Conservation (phyloP, 805 yeast species). For the Sugiyamaella chiloensis region DNA sequence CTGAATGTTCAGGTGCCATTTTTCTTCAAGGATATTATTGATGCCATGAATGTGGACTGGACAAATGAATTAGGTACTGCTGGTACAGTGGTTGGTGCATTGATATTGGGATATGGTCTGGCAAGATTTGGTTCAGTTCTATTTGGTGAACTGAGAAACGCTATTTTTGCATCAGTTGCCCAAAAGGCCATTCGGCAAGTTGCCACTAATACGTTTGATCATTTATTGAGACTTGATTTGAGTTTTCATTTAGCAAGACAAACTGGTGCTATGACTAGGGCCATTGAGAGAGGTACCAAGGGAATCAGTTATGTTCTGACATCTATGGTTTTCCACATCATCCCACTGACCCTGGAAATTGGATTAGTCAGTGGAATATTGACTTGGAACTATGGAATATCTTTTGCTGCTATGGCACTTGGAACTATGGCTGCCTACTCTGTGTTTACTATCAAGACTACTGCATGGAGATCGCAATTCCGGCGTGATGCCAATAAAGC, state of each 20-base stretch:
- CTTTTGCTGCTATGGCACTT: constrained; percentile 86
- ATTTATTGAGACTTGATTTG: constrained; percentile 76
- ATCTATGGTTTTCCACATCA: constrained; percentile 96
- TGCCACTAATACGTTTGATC: constrained; percentile 82
- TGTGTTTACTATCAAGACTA: constrained; percentile 81
- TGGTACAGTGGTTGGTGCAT: constrained; percentile 60
- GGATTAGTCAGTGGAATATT: constrained; percentile 89
- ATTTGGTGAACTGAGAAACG: constrained; percentile 92
- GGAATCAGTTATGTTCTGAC: constrained; percentile 91
- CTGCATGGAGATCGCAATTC: constrained; percentile 94
- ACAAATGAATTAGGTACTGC: constrained; percentile 58
- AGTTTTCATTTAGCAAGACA: constrained; percentile 88
- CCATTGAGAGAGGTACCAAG: constrained; percentile 96
- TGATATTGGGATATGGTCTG: constrained; percentile 83
- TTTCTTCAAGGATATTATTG: constrained; percentile 83
- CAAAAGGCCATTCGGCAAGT: constrained; percentile 90
- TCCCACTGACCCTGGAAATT: constrained; percentile 90
- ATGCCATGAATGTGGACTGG: constrained; percentile 93
- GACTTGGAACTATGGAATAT: constrained; percentile 85
- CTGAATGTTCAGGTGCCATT: constrained; percentile 95
- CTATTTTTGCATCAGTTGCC: constrained; percentile 92
- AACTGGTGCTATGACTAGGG: constrained; percentile 94
- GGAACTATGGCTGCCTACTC: constrained; percentile 88
- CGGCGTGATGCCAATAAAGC: constrained; percentile 88
- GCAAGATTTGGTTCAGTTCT: constrained; percentile 93